Evolutionary conservation across 2,329 filamentous ascomycete genomes (phyloP), one percentile per base, ranked within the genome.

Genomic region (Penicillium sp.): DNA sequence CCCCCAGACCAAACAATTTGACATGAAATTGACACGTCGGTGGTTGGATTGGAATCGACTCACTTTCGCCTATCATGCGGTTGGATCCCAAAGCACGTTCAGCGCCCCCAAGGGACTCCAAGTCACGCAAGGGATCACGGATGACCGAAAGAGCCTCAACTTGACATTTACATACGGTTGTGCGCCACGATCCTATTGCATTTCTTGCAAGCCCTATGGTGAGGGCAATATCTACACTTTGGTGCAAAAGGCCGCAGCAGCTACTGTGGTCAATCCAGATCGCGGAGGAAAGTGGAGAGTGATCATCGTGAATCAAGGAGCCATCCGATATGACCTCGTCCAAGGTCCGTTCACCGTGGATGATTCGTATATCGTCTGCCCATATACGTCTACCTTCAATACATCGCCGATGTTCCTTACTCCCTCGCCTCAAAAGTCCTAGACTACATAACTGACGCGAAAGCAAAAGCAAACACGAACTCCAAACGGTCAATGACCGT

Each of bases 21-120:
- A 51, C 18, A 42, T 61, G 27, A 47, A 61, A 27, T 26, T 56
- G 14, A 49, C 54, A 12, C 81, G 86, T 7, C 79, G 85, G 23
- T 89, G 88, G 64, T 77, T 89, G 9, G 86, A 89, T 71, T 89
- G 85, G 82, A 89, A 88, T 68, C 80, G 84, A 5, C 74, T 79
- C n/a, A 86, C 84, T 0, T 88, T 89, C 62, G 78, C 81, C 55
- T 87, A 85, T 65, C 86, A 89, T 66, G 80, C 84, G 3, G 70
- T 75, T n/a, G 78, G 77, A 40, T 80, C 78, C 44, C 78, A 81
- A 45, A 64, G 72, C 37, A 72, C 8, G 0, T 84, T 84, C 50
- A 81, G 85, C 62, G 81, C 77, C 8, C 62, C 70, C 25, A 70
- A 77, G 9, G 84, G 84, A 23, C 53, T 75, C 20, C 63, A 66